phyloP scores from a whole-genome alignment of 495 filamentous ascomycete genomes.

The Amniculicola lignicola region DNA sequence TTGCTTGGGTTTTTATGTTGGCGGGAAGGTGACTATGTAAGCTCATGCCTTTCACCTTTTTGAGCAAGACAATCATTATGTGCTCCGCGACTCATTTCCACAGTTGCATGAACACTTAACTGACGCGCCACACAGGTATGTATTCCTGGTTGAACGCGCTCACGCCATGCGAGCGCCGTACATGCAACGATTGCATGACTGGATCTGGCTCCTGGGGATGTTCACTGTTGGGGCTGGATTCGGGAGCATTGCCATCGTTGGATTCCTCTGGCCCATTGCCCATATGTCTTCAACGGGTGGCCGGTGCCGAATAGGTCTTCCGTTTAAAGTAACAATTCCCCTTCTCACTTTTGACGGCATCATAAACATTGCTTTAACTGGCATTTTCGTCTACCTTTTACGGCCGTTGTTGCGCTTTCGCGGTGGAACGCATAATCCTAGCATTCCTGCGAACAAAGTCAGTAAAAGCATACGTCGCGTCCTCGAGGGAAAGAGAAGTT shows the following conservation, averaged over 20 bases:
- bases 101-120: not conserved
- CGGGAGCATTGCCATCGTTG: slow-evolving; percentile 38
- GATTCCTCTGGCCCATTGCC: slow-evolving; percentile 37
- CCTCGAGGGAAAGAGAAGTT: not conserved
- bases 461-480: slow-evolving; percentile 12
- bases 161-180: slow-evolving; percentile 36
- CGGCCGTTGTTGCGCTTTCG: slow-evolving; percentile 26
- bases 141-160: slow-evolving; percentile 43
- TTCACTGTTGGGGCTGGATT: slow-evolving; percentile 37
- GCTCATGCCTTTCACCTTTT: not conserved
- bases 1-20: slow-evolving; percentile 42
- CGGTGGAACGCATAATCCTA: not conserved
- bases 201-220: slow-evolving; percentile 37
- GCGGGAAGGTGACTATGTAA: slow-evolving; percentile 37
- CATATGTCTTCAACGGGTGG: slow-evolving; percentile 31
- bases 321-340: slow-evolving; percentile 37
- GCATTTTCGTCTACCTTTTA: slow-evolving; percentile 37
- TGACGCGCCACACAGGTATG: slow-evolving; percentile 22
- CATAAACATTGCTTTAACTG: slow-evolving; percentile 40
- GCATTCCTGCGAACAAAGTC: not conserved
- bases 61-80: too few species aligned
- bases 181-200: slow-evolving; percentile 27
- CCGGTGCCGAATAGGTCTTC: slow-evolving; percentile 42
- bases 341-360: slow-evolving; percentile 39
- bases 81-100: too few species aligned